Base-by-base conservation (phyloP, 1,284 basidiomycete genomes). In the Ustilago xerochloae region DNA sequence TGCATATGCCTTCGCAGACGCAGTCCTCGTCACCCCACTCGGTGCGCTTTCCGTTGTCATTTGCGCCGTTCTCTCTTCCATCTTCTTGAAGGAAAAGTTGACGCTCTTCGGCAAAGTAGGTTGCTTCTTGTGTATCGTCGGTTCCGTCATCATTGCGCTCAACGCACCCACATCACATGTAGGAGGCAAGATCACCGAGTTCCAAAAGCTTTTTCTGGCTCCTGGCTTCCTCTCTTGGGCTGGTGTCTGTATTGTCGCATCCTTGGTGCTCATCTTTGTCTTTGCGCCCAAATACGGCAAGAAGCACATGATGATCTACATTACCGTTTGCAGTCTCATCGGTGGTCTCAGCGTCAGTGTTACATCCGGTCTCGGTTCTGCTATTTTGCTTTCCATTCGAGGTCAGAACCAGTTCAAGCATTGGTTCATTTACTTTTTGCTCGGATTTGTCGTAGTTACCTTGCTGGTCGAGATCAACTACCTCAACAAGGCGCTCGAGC, bases 1-100 rank as follows among this genome's bases (percentile, higher is more conserved):
- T 89, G 93, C 91, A 41, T 95, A 95, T 82, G 92, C 93, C 9
- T 94, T 95, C 81, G 91, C 93, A 24, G 91, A 94, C 83, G 93
- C 93, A 18, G 90, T 94, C 72, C 89, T 94, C 54, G 93, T 93
- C 88, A 96, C 94, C n/a, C 95, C 96, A 1, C 89, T 99, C 78
- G 96, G 96, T 46, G 94, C 95, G 4, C 89, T 99, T 58, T 95
- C 94, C 16, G 97, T 99, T 75, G 95, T 99, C 79, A 89, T 98
- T 73, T 96, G 92, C 79, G 96, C 96, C 35, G 91, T 97, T 28
- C 87, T 98, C 20, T 96, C 94, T 10, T 94, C 93, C 45, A 88
- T 97, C 79, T 92, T 98, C 86, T 90, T 98, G 79, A 91, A 96
- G 54, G 97, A 99, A 85, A 92, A 89, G 71, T 89, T 99, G 54